Conservation (phyloP, 163 green algal genomes). For the Scenedesmus sp. region DNA sequence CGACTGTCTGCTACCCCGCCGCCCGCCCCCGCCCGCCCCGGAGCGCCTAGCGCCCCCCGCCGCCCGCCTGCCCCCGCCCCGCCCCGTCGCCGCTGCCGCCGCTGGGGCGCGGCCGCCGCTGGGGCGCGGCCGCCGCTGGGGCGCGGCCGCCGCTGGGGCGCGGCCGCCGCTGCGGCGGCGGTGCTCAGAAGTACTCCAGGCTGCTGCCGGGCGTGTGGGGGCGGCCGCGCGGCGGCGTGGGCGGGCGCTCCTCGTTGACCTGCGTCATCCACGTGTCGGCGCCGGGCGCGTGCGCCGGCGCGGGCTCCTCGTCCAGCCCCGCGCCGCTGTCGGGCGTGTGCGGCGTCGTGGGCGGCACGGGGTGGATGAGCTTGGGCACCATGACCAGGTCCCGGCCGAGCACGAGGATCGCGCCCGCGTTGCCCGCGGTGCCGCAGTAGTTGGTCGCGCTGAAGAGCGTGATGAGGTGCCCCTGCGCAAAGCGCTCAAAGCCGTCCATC, state of each 20-base stretch:
- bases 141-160: too few species aligned
- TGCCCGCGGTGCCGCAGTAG: constrained; percentile 99
- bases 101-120: neutral
- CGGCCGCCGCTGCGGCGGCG: neutral
- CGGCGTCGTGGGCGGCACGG: constrained; percentile 86
- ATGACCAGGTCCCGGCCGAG: constrained; percentile 96
- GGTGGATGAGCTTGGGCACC: constrained; percentile 99
- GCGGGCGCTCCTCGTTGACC: constrained; percentile 94
- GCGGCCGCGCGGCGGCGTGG: constrained; percentile 88
- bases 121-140: too few species aligned
- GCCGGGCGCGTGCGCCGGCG: constrained; percentile 45
- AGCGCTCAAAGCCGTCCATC: constrained; percentile 99
- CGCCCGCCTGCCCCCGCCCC: too few species aligned
- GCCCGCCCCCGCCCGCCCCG: too few species aligned
- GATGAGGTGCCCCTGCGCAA: constrained; percentile 95
- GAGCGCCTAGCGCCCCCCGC: too few species aligned
- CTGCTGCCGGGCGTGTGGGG: constrained; percentile 67
- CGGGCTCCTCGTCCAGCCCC: constrained; percentile 46
- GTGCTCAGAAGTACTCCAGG: constrained; percentile 75
- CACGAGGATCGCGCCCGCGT: constrained; percentile 97
- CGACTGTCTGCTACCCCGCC: too few species aligned
- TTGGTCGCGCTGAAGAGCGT: constrained; percentile 98
- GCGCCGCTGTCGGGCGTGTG: constrained; percentile 67
- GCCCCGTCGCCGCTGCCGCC: neutral
- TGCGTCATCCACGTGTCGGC: constrained; percentile 88